Conservation (phyloP, 1,284 basidiomycete genomes). For the Pulveroboletus sp. region DNA sequence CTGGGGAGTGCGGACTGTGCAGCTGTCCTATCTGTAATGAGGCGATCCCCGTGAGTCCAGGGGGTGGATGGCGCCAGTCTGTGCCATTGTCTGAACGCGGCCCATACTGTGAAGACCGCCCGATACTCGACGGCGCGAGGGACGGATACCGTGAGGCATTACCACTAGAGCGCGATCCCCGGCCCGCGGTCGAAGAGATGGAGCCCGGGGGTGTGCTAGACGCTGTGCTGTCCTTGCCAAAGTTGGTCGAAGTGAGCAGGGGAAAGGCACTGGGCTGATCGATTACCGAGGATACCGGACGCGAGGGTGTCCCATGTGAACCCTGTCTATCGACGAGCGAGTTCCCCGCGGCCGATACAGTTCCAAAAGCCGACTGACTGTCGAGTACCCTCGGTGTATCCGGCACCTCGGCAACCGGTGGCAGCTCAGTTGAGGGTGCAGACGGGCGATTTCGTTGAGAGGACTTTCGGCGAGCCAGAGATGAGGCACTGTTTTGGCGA, state of each 20-base stretch:
- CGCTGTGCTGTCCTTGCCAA: conserved; percentile 20
- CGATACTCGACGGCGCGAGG: conserved; percentile 21
- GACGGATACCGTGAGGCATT: conserved; percentile 29
- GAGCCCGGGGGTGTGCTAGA: conserved; percentile 14
- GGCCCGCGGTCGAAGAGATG: conserved; percentile 12
- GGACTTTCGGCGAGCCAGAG: conserved; percentile 4
- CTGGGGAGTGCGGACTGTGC: conserved; percentile 25
- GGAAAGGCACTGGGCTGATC: conserved; percentile 12
- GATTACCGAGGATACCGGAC: conserved; percentile 5
- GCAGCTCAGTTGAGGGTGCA: conserved; percentile 4
- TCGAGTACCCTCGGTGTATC: conserved; percentile 3
- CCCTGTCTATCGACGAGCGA: conserved; percentile 11
- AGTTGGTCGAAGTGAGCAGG: conserved; percentile 25
- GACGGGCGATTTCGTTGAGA: conserved; percentile 11
- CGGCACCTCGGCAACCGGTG: conserved; percentile 23
- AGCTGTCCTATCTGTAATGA: conserved; percentile 11
- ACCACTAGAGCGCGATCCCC: conserved; percentile 17
- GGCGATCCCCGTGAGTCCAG: conserved; percentile 22
- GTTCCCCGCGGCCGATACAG: conserved; percentile 1
- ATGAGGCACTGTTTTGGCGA: neutral
- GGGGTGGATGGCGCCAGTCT: conserved; percentile 27
- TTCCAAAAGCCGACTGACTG: neutral
- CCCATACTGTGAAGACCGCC: conserved; percentile 9
- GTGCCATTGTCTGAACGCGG: conserved; percentile 11
- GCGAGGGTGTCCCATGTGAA: conserved; percentile 14